Base-by-base conservation (phyloP, 2,329 filamentous ascomycete genomes). In the Tolypocladium tundrense region DNA sequence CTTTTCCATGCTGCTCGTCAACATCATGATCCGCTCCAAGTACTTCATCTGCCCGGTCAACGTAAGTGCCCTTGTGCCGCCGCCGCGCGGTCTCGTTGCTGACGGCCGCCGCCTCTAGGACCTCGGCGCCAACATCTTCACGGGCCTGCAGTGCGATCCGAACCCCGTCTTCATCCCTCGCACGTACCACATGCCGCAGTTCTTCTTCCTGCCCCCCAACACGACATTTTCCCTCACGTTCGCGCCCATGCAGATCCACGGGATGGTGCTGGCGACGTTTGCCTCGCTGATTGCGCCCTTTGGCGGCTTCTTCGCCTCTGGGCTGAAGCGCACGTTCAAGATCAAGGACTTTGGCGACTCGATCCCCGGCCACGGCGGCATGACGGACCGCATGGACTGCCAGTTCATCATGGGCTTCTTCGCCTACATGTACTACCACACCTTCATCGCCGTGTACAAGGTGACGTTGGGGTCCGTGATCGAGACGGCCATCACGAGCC, bases 391-490 rank as follows among this genome's bases (percentile, higher is more conserved):
- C 61, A 97, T 99, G 93, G 94, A 99, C 71, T 99, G 94, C 73
- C 94, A 99, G 71, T 99, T 99, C 77, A 97, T 97, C 78, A 99
- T 99, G 94, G 94, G 94, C 10, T 94, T 96, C 75, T 97, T 99
- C 68, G 85, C 93, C 19, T 97, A 91, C 78, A 92, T 99, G 83
- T 99, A 99, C 77, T 99, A 95, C 76, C 92, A 97, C 72, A 94
- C 89, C 68, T 99, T 99, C 72, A 93, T 99, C 68, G 92, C 92
- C 4, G 81, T 91, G 8, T 86, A 96, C 79, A 91, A 93, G 73
- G 86, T 88, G 43, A 91, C 81, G 58, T 87, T 96, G 24, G 94
- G 93, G 24, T 85, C 85, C 57, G 88, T 99, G 41, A 88, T 99
- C 65, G 93, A 99, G 77, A 84, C 86, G 14, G 93, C 90, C 55